These are phyloP conservation scores for Lichtheimia corymbifera DNA, from an alignment of 371 early-diverging fungal species.

Conservation along the genomic window DNA sequence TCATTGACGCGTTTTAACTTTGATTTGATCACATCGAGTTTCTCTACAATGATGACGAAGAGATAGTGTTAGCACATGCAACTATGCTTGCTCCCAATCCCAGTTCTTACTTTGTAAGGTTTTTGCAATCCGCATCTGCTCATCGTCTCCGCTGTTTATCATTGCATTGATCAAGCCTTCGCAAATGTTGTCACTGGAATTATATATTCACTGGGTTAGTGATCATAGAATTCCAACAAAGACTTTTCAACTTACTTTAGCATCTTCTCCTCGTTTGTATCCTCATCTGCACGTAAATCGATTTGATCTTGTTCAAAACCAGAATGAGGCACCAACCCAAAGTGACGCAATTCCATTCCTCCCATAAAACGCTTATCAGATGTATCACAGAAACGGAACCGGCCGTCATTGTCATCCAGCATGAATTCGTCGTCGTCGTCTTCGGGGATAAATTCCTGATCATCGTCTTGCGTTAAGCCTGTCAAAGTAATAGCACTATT, in stretches of 20 bases:
- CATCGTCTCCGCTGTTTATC: slow-evolving; percentile 19
- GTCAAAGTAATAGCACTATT: neutral
- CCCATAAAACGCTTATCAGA: slow-evolving; percentile 23
- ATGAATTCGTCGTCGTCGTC: slow-evolving; percentile 15
- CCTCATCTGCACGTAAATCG: slow-evolving; percentile 22
- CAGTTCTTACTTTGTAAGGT: neutral
- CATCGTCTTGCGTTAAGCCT: slow-evolving; percentile 6
- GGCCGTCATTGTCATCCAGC: slow-evolving; percentile 11
- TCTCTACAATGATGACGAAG: too few species aligned
- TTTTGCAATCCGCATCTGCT: slow-evolving; percentile 17
- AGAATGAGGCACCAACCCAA: slow-evolving; percentile 17
- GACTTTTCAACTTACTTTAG: slow-evolving; percentile 13
- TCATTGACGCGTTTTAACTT: too few species aligned
- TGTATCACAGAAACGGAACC: slow-evolving; percentile 21
- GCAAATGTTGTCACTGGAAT: slow-evolving; percentile 21
- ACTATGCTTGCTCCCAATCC: neutral
- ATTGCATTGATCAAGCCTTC: slow-evolving; percentile 21
- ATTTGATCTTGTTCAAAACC: slow-evolving; percentile 12
- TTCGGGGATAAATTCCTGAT: neutral
- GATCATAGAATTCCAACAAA: neutral
- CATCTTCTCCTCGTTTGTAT: slow-evolving; percentile 14
- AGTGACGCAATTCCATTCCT: slow-evolving; percentile 25
- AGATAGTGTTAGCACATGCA: too few species aligned
- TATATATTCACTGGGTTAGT: neutral
- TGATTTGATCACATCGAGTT: too few species aligned